Evolutionary conservation across 2,329 filamentous ascomycete species (phyloP).

Genomic region (Fusarium sublunatum): DNA sequence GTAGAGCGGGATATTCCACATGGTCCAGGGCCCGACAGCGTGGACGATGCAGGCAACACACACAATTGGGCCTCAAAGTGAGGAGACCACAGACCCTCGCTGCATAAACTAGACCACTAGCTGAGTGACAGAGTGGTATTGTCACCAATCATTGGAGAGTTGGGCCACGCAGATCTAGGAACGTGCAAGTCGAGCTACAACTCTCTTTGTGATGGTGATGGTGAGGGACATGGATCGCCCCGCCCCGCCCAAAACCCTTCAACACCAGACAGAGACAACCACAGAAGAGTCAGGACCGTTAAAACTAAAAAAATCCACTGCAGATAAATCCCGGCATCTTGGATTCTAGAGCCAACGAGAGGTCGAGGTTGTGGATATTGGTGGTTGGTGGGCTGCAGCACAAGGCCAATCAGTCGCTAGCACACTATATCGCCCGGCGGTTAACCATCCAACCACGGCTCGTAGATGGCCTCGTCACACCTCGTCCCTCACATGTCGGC

Average conservation of each 20-base stretch:
- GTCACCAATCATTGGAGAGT: conserved; percentile 19
- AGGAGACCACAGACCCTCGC: conserved; percentile 13
- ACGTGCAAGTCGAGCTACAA: conserved; percentile 24
- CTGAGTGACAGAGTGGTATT: conserved; percentile 10
- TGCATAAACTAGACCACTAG: conserved; percentile 13
- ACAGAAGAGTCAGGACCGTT: conserved; percentile 15
- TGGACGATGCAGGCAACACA: conserved; percentile 32
- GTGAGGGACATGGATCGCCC: conserved; percentile 37
- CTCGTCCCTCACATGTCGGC: conserved; percentile 38
- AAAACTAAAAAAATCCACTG: conserved; percentile 12
- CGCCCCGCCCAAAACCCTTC: conserved; percentile 27
- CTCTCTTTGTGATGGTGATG: conserved; percentile 21
- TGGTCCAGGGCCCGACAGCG: conserved; percentile 29
- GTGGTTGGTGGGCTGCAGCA: conserved; percentile 33
- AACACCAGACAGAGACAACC: conserved; percentile 6
- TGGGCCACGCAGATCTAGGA: conserved; percentile 28
- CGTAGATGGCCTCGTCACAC: conserved; percentile 40
- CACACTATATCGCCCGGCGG: conserved; percentile 49
- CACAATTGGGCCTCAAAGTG: conserved; percentile 40
- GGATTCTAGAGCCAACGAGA: conserved; percentile 24
- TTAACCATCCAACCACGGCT: conserved; percentile 59
- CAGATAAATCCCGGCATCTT: conserved; percentile 24
- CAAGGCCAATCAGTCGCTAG: conserved; percentile 39
- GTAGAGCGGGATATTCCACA: conserved; percentile 17
- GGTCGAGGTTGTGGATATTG: conserved; percentile 27